A percentile compares a stretch with the other conserved stretches of the same genome.
These are phyloP conservation scores for Fusarium longipes DNA, from an alignment of 2,329 filamentous ascomycete species.

Conservation along the genomic window DNA sequence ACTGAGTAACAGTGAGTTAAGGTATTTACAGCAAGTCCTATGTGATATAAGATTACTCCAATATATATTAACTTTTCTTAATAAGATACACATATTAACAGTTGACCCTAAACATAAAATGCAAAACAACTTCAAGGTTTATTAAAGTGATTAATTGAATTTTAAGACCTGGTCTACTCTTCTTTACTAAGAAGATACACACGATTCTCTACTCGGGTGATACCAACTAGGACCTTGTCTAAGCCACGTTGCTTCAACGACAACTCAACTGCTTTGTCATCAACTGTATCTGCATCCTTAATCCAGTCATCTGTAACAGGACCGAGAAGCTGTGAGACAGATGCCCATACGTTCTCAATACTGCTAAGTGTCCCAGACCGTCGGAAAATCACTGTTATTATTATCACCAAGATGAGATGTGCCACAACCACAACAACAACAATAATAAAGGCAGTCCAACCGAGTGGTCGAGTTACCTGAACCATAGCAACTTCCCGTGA, in stretches of 20 bases:
- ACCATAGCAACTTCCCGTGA: background rate
- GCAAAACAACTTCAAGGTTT: too few relatives aligned
- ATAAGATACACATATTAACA: too few relatives aligned
- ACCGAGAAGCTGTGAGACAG: background rate
- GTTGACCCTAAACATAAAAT: too few relatives aligned
- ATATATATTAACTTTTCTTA: too few relatives aligned
- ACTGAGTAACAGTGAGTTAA: too few relatives aligned
- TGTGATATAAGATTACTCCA: too few relatives aligned
- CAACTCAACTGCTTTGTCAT: background rate
- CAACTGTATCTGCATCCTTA: background rate
- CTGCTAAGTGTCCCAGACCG: background rate
- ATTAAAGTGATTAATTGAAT: too few relatives aligned
- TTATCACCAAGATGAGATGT: background rate
- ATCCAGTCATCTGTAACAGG: background rate
- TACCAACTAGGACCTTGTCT: background rate
- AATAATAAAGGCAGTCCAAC: background rate
- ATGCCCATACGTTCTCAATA: background rate
- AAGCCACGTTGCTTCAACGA: background rate
- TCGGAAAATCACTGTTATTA: background rate
- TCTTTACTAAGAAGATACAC: background rate
- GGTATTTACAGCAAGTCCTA: too few relatives aligned
- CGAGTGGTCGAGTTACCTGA: background rate
- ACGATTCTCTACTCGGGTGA: background rate
- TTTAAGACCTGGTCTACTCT: too few relatives aligned
- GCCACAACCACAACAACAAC: background rate